phyloP scores from a whole-genome alignment of 1,284 basidiomycete genomes.

The Taiwanofungus camphoratus region DNA sequence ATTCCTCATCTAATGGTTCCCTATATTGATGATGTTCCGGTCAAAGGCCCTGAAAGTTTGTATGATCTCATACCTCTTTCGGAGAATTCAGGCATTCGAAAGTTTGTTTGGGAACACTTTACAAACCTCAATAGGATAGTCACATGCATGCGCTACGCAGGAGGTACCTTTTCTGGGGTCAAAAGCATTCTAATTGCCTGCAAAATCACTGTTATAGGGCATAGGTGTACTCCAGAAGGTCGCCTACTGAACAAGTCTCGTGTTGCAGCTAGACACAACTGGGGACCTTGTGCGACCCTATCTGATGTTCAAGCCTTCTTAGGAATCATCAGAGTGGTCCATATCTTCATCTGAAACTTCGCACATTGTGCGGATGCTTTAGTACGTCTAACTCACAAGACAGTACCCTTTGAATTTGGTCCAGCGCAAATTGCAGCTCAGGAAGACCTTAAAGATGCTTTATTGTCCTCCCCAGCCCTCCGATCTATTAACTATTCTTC shows the following conservation, averaged over 20 bases:
- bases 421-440: slow-evolving; percentile 15
- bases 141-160: too few relatives aligned
- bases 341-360: slow-evolving; percentile 16
- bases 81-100: too few relatives aligned
- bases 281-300: slow-evolving; percentile 11
- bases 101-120: too few relatives aligned
- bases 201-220: slow-evolving; percentile 23
- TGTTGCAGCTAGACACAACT: slow-evolving; percentile 20
- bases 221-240: slow-evolving; percentile 23
- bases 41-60: too few relatives aligned
- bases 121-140: too few relatives aligned
- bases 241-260: slow-evolving; percentile 17
- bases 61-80: neutral
- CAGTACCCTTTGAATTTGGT: slow-evolving; percentile 17
- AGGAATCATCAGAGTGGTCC: slow-evolving; percentile 11
- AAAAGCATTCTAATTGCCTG: slow-evolving; percentile 9
- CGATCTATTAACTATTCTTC: slow-evolving; percentile 47
- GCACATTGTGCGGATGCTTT: slow-evolving; percentile 7
- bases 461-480: slow-evolving; percentile 14
- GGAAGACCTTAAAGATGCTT: slow-evolving; percentile 20
- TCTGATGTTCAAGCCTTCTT: slow-evolving; percentile 16
- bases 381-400: slow-evolving; percentile 20
- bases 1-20: too few relatives aligned
- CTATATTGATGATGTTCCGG: too few relatives aligned
- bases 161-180: slow-evolving; percentile 19